Base-by-base conservation (phyloP, 345 rosid species). In the Firmiana major region DNA sequence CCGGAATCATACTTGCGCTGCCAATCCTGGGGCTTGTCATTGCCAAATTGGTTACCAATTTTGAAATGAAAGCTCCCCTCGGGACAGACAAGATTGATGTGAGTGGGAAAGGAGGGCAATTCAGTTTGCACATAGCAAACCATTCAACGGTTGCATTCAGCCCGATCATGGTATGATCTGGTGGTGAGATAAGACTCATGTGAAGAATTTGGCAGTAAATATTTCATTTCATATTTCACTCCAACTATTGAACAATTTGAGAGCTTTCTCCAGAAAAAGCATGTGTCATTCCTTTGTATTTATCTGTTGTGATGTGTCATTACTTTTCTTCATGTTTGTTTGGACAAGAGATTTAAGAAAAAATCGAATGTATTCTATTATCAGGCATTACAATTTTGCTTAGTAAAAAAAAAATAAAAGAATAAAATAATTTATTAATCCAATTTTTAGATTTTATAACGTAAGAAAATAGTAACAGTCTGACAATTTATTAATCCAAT, bases 101-200 rank as follows among this genome's bases (percentile, higher is more conserved):
- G 67, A 84, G 78, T 26, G 91, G 86, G 63, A 91, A 88, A 57
- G 94, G 91, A 64, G 94, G 94, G 19, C 94, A 89, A 74, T 89
- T 91, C 84, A 89, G 91, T 75, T 72, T 89, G 82, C 91, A 89
- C 65, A 88, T 89, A 8, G 89, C 89, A 24, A 81, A 82, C 48
- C 91, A 89, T 76, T 91, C 94, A 7, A 84, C 88, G 0, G 88
- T 91, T 42, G 91, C 81, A 6, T 87, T 89, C 66, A 8, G 81
- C 36, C 91, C 86, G 4, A 54, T 84, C 73, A 24, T 21, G 63
- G 54, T 65, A 13, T 83, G 49, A 75, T 67, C 36, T 31, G 1
- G 1, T 31, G 34, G 34, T 31, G 34, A 31, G 9, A 22, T 19
- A 71, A 11, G 15, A 38, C 7, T 10, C 48, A 19, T 40, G n/a